Conservation (phyloP, 2,329 filamentous ascomycete species). For the Penicillium sumatraense region DNA sequence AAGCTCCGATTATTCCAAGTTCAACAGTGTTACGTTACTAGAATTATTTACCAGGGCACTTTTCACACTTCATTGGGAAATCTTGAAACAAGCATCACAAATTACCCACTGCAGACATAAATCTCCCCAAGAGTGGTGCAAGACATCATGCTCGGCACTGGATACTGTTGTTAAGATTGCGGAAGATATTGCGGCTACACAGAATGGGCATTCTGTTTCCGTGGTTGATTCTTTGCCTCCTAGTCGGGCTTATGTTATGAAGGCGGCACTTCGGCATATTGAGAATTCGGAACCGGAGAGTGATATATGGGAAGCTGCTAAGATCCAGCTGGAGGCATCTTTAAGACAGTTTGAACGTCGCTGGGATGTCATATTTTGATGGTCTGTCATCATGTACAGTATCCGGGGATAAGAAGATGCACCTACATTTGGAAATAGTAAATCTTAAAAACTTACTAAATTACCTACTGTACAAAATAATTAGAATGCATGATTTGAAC, state of each 20-base stretch:
- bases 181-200: conserved; percentile 21
- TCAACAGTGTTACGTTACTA: neutral
- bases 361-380: neutral
- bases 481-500: too few relatives aligned
- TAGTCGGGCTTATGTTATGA: conserved; percentile 4
- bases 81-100: conserved; percentile 10
- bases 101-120: conserved; percentile 6
- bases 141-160: conserved; percentile 20
- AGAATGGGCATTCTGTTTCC: neutral
- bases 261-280: conserved; percentile 1
- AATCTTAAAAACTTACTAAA: too few relatives aligned
- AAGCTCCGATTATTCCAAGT: neutral
- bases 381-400: too few relatives aligned
- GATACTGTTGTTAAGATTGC: conserved; percentile 29
- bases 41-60: conserved; percentile 13
- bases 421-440: too few relatives aligned
- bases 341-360: neutral
- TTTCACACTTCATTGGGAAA: conserved; percentile 21
- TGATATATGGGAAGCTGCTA: neutral
- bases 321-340: neutral
- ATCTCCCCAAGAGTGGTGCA: conserved; percentile 9
- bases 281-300: neutral
- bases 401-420: too few relatives aligned
- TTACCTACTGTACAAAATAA: too few relatives aligned
- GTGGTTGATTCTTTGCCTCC: conserved; percentile 7